Percentiles rank a stretch among this genome's conserved stretches.
Evolutionary conservation across 2,329 filamentous ascomycete genomes (phyloP).

Genomic region (Cladosporium halotolerans): DNA sequence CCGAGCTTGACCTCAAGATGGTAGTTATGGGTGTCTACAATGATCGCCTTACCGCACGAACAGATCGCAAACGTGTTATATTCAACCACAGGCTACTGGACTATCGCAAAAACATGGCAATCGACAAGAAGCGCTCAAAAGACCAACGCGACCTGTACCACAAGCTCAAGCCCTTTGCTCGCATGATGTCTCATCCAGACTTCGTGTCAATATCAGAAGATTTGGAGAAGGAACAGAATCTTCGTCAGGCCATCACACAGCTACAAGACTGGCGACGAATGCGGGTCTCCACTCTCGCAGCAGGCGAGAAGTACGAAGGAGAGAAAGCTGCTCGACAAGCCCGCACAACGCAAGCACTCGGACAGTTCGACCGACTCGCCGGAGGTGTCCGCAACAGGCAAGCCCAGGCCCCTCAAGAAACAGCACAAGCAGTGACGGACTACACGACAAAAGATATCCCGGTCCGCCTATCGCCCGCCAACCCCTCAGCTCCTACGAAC

Average conservation of each 20-base stretch:
- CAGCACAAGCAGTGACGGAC: constrained; percentile 25
- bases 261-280: constrained; percentile 89
- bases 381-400: constrained; percentile 24
- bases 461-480: constrained; percentile 21
- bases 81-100: constrained; percentile 93
- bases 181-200: constrained; percentile 92
- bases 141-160: constrained; percentile 87
- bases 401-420: constrained; percentile 21
- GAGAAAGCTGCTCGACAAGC: constrained; percentile 76
- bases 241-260: constrained; percentile 82
- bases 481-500: constrained; percentile 22
- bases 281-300: constrained; percentile 75
- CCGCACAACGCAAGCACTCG: constrained; percentile 32
- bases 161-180: constrained; percentile 90
- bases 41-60: constrained; percentile 77
- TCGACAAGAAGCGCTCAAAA: constrained; percentile 92
- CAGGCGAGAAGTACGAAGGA: constrained; percentile 85
- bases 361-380: constrained; percentile 26
- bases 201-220: constrained; percentile 82
- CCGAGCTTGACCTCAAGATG: constrained; percentile 95
- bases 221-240: constrained; percentile 81
- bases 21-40: constrained; percentile 99
- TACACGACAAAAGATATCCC: constrained; percentile 29
- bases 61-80: constrained; percentile 91
- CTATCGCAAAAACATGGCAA: constrained; percentile 81